Conservation (phyloP, 2,329 filamentous ascomycete genomes). For the Acephala macrosclerotiorum region DNA sequence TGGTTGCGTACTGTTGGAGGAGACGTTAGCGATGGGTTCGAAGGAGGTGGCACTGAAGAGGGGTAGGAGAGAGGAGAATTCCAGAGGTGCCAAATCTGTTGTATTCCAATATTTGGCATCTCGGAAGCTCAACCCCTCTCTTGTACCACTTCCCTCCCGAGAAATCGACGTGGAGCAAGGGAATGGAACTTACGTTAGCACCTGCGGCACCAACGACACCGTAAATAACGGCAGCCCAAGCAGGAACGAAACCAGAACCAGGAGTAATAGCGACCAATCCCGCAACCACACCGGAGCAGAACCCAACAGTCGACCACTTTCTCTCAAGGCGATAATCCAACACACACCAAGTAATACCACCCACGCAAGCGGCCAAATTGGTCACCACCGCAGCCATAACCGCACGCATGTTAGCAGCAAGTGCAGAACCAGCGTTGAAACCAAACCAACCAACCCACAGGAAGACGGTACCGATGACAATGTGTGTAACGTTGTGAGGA, state of each 20-base stretch:
- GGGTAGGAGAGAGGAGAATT: neutral
- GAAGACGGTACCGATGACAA: slow-evolving; percentile 91
- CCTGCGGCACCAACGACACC: slow-evolving; percentile 78
- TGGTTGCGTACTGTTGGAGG: slow-evolving; percentile 71
- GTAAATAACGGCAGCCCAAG: slow-evolving; percentile 84
- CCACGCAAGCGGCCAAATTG: slow-evolving; percentile 83
- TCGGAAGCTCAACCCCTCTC: neutral
- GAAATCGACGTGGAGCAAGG: neutral
- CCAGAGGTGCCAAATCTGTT: neutral
- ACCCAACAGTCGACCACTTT: slow-evolving; percentile 93
- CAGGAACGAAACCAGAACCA: slow-evolving; percentile 82
- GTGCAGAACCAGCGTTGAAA: slow-evolving; percentile 88
- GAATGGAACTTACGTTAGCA: slow-evolving; percentile 63
- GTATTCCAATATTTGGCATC: neutral
- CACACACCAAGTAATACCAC: slow-evolving; percentile 88
- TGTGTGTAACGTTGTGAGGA: slow-evolving; percentile 91
- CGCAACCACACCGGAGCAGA: slow-evolving; percentile 89
- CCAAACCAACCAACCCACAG: slow-evolving; percentile 97
- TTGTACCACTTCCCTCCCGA: neutral
- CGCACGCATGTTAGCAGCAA: slow-evolving; percentile 82
- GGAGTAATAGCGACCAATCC: slow-evolving; percentile 90
- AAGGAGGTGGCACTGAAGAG: neutral
- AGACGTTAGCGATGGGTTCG: slow-evolving; percentile 11
- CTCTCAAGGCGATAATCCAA: slow-evolving; percentile 88
- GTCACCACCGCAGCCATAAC: slow-evolving; percentile 89